Conservation (phyloP, 176 grass and related monocot genomes). For the Bolboschoenus planiculmis region DNA sequence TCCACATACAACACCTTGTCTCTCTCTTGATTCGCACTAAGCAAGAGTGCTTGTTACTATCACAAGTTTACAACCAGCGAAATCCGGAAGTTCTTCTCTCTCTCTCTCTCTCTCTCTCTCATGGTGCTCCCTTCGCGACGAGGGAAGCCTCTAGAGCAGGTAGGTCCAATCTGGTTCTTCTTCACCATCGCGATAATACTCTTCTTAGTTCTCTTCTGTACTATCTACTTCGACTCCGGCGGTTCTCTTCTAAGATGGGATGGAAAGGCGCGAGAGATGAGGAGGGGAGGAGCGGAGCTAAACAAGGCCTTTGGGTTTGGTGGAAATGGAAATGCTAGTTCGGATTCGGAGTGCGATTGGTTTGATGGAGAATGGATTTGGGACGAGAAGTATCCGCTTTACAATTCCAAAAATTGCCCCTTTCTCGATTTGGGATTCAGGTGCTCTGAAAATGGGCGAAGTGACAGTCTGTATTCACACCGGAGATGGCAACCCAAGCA, state of each 20-base stretch:
- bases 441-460: conserved; percentile 81
- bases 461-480: conserved; percentile 57
- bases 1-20: neutral
- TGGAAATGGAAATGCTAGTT: neutral
- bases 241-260: neutral
- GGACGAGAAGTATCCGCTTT: conserved; percentile 69
- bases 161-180: conserved; percentile 16
- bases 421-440: conserved; percentile 75
- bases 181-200: neutral
- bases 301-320: neutral
- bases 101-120: neutral
- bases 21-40: neutral
- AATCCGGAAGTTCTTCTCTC: neutral
- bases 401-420: conserved; percentile 60
- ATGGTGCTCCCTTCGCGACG: conserved; percentile 14
- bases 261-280: neutral
- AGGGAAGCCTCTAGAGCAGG: neutral
- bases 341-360: conserved; percentile 56
- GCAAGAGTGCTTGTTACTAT: neutral
- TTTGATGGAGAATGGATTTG: conserved; percentile 85
- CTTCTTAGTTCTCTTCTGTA: conserved; percentile 12
- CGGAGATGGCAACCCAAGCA: conserved; percentile 73
- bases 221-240: conserved; percentile 11
- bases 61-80: neutral
- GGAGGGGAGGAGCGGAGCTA: neutral